Conservation (phyloP, 176 grass and related monocot species). For the Urochloa ruziziensis region DNA sequence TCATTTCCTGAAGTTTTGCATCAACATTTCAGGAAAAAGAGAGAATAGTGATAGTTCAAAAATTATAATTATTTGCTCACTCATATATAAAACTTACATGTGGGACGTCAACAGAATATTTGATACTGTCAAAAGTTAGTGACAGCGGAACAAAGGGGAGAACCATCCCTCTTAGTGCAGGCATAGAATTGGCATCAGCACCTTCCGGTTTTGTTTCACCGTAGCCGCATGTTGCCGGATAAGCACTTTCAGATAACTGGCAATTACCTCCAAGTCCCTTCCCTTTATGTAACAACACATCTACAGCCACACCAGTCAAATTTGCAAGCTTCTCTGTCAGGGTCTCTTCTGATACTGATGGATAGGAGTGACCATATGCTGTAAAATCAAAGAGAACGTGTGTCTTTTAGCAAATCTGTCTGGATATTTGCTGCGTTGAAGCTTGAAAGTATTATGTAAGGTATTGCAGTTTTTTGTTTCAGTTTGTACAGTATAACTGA, state of each 20-base stretch:
- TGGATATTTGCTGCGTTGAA: neutral
- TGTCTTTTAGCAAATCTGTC: neutral
- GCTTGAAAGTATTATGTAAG: neutral
- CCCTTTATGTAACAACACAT: neutral
- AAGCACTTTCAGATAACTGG: neutral
- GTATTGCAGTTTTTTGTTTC: conserved; percentile 4
- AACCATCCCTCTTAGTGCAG: neutral
- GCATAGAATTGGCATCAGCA: neutral
- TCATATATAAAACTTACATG: neutral
- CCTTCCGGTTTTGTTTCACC: neutral
- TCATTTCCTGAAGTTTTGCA: conserved; percentile 10
- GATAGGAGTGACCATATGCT: conserved; percentile 9
- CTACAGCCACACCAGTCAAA: neutral
- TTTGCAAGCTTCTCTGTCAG: neutral
- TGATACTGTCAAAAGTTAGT: neutral
- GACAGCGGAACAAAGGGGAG: conserved; percentile 5
- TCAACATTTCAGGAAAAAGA: neutral
- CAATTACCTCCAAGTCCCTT: neutral
- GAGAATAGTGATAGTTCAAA: neutral
- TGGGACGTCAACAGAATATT: neutral
- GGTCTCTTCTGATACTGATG: neutral
- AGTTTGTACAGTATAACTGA: neutral
- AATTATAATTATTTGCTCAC: neutral
- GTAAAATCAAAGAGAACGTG: neutral
- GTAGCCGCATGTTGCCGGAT: neutral